phyloP scores from a whole-genome alignment of 768 basidiomycete species.

The Collybia sordida region DNA sequence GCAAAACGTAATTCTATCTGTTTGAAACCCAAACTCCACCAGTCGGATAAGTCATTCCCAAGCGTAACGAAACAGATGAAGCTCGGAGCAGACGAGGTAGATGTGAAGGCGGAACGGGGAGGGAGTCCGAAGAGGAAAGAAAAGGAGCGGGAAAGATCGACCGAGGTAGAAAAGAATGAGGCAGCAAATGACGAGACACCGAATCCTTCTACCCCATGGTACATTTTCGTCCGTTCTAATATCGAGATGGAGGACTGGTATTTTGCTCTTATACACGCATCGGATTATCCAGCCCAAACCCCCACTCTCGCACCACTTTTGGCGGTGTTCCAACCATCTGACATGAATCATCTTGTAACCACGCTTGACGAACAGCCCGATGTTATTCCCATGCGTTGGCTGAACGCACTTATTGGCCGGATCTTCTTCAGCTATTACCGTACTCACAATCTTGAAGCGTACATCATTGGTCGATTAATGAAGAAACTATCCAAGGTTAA shows the following conservation, averaged over 20 bases:
- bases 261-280: constrained; percentile 74
- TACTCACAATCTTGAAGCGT: constrained; percentile 77
- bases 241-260: constrained; percentile 99
- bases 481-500: constrained; percentile 93
- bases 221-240: constrained; percentile 86
- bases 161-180: constrained; percentile 39
- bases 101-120: constrained; percentile 26
- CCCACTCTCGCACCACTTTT: constrained; percentile 60
- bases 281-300: constrained; percentile 59
- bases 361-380: constrained; percentile 93
- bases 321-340: constrained; percentile 66
- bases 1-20: constrained; percentile 89
- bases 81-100: constrained; percentile 30
- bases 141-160: constrained; percentile 33
- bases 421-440: constrained; percentile 91
- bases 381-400: constrained; percentile 96
- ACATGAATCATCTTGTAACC: constrained; percentile 82
- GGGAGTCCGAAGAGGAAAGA: constrained; percentile 29
- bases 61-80: constrained; percentile 56
- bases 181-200: constrained; percentile 50
- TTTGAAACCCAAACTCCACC: constrained; percentile 50
- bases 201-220: constrained; percentile 74
- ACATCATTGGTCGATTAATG: constrained; percentile 87
- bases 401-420: constrained; percentile 92
- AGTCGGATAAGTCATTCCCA: constrained; percentile 36